Base-by-base conservation (phyloP, 169 alveolate genomes). In the Eimeria maxima region DNA sequence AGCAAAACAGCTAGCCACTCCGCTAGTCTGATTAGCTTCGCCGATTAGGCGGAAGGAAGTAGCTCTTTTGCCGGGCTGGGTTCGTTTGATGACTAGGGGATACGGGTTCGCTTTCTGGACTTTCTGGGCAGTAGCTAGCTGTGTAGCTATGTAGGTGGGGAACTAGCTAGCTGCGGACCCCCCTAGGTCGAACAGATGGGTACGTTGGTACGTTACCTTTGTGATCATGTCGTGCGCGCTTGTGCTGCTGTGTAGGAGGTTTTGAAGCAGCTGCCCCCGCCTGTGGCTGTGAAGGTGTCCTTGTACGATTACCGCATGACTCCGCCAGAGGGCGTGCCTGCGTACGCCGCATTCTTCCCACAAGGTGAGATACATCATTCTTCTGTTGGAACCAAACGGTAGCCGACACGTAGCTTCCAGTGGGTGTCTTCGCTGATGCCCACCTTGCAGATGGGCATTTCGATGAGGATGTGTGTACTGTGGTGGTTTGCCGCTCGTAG, bases 201-300 rank as follows among this genome's bases (percentile, higher is more conserved):
- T 33, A 33, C 38, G 38, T 33, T 33, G 38, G 38, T 33, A 33
- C 38, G 38, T 33, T 33, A 33, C 38, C 2, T 33, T 33, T 33
- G 38, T 33, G 38, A 33, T 33, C 38, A 33, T 33, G 86, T 44
- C 44, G 38, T 76, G 27, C 27, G 63, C 27, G 63, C 44, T 8
- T 27, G 63, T 76, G 87, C 47, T 71, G 44, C 53, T 71, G 50
- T 24, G 57, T 65, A 76, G 87, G 87, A 76, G 33, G 65, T 22
- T 33, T 29, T 76, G 87, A 76, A 76, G 63, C 65, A 45, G 55
- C 60, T 76, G 27, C 87, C 87, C 29, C 87, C 63, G 65, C 87
- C 87, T 16, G 20, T 76, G 63, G 87, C 87, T 5, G 16, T 76
- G 29, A 27, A 22, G n/a, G 60, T 76, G 16, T 76, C 87, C 14